Percentiles rank a stretch among this genome's conserved stretches.
Evolutionary conservation across 257 asterid genomes (phyloP).

Genomic region (Nicotiana obtusifolia): DNA sequence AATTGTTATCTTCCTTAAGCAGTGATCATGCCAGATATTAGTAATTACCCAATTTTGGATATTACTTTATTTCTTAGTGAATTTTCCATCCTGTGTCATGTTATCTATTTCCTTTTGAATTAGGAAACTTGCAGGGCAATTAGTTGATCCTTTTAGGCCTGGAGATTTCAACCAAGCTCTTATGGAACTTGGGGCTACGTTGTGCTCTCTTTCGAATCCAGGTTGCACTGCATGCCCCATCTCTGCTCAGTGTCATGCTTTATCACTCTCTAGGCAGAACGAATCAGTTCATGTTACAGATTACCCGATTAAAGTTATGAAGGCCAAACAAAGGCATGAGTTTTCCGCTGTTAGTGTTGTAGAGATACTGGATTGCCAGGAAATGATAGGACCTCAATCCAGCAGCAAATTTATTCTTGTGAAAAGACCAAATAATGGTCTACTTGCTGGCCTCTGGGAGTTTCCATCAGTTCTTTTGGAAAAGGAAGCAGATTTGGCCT

Average conservation of each 20-base stretch:
- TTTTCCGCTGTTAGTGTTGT: conserved; percentile 93
- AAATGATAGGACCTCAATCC: conserved; percentile 32
- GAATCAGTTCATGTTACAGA: conserved; percentile 70
- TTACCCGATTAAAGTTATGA: conserved; percentile 74
- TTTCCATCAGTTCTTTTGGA: conserved; percentile 80
- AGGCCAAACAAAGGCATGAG: conserved; percentile 70
- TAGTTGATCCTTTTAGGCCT: conserved; percentile 84
- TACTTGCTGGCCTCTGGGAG: conserved; percentile 99
- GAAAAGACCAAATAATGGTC: conserved; percentile 81
- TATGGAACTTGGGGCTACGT: conserved; percentile 98
- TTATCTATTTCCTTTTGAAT: conserved; percentile 12
- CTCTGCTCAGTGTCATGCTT: conserved; percentile 65
- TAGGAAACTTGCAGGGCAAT: conserved; percentile 76
- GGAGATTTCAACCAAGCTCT: conserved; percentile 96
- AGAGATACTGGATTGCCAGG: conserved; percentile 51
- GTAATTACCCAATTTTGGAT: conserved; percentile 1
- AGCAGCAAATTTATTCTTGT: conserved; percentile 64
- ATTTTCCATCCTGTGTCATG: neutral
- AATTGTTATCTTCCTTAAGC: neutral
- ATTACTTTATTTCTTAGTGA: neutral
- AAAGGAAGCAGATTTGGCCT: conserved; percentile 53
- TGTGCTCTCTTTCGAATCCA: conserved; percentile 55
- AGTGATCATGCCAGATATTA: neutral
- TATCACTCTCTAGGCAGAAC: conserved; percentile 43
- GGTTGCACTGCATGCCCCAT: conserved; percentile 75